Conservation (phyloP, 441 rosid genomes). For the Jatropha multifida region DNA sequence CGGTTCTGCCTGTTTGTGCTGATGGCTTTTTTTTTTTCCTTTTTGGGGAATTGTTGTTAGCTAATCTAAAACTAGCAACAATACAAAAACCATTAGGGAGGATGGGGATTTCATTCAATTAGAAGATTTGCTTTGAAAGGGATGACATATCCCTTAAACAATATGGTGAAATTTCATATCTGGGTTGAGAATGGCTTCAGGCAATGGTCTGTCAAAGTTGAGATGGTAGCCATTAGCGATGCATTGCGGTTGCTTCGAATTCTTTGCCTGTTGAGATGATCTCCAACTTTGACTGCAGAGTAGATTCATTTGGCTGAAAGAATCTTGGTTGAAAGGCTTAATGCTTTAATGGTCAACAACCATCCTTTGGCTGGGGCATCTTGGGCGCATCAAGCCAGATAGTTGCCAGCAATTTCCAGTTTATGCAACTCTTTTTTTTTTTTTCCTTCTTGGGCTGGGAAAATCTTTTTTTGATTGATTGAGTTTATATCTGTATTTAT, state of each 20-base stretch:
- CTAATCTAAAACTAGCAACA: not conserved
- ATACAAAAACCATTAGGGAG: not conserved
- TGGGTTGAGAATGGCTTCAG: constrained; percentile 4
- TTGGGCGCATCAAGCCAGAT: not conserved
- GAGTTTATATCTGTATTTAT: not conserved
- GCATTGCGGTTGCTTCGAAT: not conserved
- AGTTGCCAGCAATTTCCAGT: not conserved
- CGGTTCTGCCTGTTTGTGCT: not conserved
- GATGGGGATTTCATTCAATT: not conserved
- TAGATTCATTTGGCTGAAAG: not conserved
- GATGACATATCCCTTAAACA: not conserved
- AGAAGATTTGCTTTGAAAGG: not conserved
- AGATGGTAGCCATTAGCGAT: not conserved
- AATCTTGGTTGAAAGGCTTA: not conserved
- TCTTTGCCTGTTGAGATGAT: not conserved
- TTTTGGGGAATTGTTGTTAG: not conserved
- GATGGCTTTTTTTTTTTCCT: not conserved
- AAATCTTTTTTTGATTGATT: not conserved
- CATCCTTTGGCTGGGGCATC: not conserved
- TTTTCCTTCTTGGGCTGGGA: not conserved
- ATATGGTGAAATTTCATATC: not conserved
- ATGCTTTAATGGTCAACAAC: not conserved
- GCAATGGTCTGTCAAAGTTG: not conserved
- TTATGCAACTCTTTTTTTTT: not conserved
- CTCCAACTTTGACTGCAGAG: not conserved